Conservation (phyloP, 2,329 filamentous ascomycete species). For the Metarhizium album region DNA sequence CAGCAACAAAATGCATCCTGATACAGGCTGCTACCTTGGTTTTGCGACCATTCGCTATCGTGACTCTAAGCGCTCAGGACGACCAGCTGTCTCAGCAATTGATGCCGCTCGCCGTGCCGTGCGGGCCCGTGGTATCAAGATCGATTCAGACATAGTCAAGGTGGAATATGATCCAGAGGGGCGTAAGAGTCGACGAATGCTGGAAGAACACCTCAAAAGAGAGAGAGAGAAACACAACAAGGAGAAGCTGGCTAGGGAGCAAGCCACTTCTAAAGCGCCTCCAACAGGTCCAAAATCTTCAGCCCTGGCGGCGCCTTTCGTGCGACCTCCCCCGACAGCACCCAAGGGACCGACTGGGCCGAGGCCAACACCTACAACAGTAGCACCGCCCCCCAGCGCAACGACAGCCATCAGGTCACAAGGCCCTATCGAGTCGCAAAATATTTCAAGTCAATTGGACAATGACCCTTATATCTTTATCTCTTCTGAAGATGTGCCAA, state of each 20-base stretch:
- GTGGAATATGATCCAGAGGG: slow-evolving; percentile 89
- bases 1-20: slow-evolving; percentile 89
- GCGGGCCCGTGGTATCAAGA: slow-evolving; percentile 62
- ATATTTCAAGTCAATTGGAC: slow-evolving; percentile 58
- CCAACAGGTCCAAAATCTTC: slow-evolving; percentile 28
- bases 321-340: slow-evolving; percentile 62
- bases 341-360: slow-evolving; percentile 70
- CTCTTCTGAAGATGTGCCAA: slow-evolving; percentile 74
- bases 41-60: slow-evolving; percentile 87
- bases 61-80: slow-evolving; percentile 46
- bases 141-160: slow-evolving; percentile 66
- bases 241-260: slow-evolving; percentile 19
- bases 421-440: slow-evolving; percentile 52
- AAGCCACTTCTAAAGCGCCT: slow-evolving; percentile 19
- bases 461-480: slow-evolving; percentile 86
- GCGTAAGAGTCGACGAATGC: slow-evolving; percentile 65
- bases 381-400: slow-evolving; percentile 18
- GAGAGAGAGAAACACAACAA: slow-evolving; percentile 50
- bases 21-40: slow-evolving; percentile 86
- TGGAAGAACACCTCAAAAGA: slow-evolving; percentile 62
- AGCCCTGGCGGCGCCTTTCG: slow-evolving; percentile 17
- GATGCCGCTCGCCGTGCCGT: slow-evolving; percentile 76
- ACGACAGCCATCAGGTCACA: slow-evolving; percentile 18
- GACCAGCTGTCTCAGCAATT: slow-evolving; percentile 50
- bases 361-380: slow-evolving; percentile 9